A percentile compares a stretch with the other conserved stretches of the same genome.
Conservation (phyloP, 495 filamentous ascomycete genomes). For the Terfezia claveryi region DNA sequence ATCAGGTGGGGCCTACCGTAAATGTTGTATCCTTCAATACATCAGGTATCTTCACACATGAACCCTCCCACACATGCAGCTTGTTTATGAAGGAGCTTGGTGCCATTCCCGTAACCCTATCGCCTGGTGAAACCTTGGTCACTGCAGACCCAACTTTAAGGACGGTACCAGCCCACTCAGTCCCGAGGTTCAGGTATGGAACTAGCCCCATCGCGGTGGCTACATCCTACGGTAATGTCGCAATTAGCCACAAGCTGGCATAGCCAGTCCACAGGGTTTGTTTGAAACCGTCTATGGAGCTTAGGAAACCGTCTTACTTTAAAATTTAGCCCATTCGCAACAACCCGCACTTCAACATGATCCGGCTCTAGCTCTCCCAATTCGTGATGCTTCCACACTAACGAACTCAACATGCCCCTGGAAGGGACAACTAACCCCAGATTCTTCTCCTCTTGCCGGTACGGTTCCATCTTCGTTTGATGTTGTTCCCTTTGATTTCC, state of each 20-base stretch:
- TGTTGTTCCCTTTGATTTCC: background rate
- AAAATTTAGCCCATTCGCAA: conserved; percentile 34
- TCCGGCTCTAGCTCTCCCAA: conserved; percentile 12
- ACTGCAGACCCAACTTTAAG: conserved; percentile 27
- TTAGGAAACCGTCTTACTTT: conserved; percentile 7
- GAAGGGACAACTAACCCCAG: background rate
- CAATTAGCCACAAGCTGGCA: no score
- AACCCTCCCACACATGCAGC: no score
- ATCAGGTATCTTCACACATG: no score
- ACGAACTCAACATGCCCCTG: background rate
- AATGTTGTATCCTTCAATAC: no score
- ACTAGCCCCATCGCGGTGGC: conserved; percentile 31
- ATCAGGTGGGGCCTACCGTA: no score
- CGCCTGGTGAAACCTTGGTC: conserved; percentile 24
- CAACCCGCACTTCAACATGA: conserved; percentile 30
- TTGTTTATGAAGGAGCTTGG: no score
- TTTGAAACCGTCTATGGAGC: no score
- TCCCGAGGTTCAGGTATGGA: conserved; percentile 23
- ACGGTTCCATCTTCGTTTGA: background rate
- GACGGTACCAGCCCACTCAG: conserved; percentile 33
- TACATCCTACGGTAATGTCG: conserved; percentile 14
- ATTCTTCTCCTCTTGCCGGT: background rate
- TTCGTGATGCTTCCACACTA: no score
- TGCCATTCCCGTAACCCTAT: background rate
- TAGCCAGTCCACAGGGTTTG: no score